Evolutionary conservation across 108 stramenopile genomes (phyloP), one percentile per base, ranked within the genome.

Genomic region (Schizochytrium sp.): DNA sequence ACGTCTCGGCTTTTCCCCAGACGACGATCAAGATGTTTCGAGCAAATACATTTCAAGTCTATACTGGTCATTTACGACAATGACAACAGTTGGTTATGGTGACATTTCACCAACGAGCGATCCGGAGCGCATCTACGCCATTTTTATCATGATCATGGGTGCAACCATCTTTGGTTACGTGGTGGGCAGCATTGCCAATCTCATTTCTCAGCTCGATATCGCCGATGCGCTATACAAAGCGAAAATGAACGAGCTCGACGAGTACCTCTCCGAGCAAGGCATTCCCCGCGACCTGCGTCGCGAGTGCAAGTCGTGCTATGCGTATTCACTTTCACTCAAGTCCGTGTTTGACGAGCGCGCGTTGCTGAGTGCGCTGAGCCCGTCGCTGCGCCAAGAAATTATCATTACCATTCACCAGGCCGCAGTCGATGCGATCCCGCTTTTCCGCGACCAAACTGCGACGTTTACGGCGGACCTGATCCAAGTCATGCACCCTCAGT

Each of bases 31-130:
- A 5, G 41, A 91, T 45, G 44, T 93, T 3, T 28, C 44, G 23
- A 53, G 72, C 23, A 72, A 92, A 16, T 94, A 94, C 91, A 76
- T 93, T 45, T 91, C 93, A 18, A 83, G 92, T 5, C 59, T 93
- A 8, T 94, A 94, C 92, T 94, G 91, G 92, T 90, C 92, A 5
- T 91, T 94, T 60, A 94, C 92, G 14, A 94, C 93, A 16, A 93
- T 92, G 92, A 93, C 93, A 16, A 93, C 93, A 5, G 92, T 93
- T 12, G 92, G 92, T 48, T 93, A 92, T 88, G 93, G 92, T 3
- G 93, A 92, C 72, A 72, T 93, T 55, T 5, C 72, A 5, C 90
- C 92, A 0, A 60, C 83, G 0, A 91, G 58, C 34, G 88, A 92
- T 53, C 43, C 44, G 4, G 93, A 93, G 90, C 60, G 91, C 3